Conservation (phyloP, 2,329 filamentous ascomycete species). For the Hortaea sp. region DNA sequence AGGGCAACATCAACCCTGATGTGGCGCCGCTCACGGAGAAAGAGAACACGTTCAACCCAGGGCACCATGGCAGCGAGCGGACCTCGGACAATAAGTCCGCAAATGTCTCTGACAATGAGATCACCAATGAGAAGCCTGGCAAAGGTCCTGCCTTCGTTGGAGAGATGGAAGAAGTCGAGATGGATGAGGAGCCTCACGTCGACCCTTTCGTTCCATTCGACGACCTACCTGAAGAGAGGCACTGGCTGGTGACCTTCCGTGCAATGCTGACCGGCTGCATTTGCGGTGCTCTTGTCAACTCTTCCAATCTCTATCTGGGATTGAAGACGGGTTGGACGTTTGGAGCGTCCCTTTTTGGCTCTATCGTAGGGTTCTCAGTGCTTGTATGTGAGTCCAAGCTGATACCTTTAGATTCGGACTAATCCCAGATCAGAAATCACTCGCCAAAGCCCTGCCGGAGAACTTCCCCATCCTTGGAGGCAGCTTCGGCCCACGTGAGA, state of each 20-base stretch:
- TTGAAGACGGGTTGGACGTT: conserved; percentile 37
- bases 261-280: conserved; percentile 46
- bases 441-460: conserved; percentile 39
- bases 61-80: conserved; percentile 4
- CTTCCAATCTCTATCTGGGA: conserved; percentile 54
- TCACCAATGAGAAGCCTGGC: conserved; percentile 18
- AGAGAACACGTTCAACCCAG: conserved; percentile 25
- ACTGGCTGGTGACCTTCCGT: conserved; percentile 44
- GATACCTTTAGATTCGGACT: background rate
- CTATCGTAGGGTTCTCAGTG: conserved; percentile 52
- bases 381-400: conserved; percentile 28
- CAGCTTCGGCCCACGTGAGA: conserved; percentile 50
- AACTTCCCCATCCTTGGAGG: conserved; percentile 44
- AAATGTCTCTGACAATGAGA: conserved; percentile 11
- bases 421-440: conserved; percentile 28
- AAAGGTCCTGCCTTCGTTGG: conserved; percentile 13
- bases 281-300: conserved; percentile 50
- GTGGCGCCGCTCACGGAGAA: conserved; percentile 27
- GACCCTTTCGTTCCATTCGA: conserved; percentile 35
- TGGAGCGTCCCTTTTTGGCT: conserved; percentile 28
- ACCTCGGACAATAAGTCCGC: conserved; percentile 1
- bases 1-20: conserved; percentile 19
- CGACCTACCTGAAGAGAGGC: conserved; percentile 34
- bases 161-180: conserved; percentile 18
- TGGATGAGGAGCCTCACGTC: conserved; percentile 19